Base-by-base conservation (phyloP, 495 filamentous ascomycete species). In the Penicillium parvum region DNA sequence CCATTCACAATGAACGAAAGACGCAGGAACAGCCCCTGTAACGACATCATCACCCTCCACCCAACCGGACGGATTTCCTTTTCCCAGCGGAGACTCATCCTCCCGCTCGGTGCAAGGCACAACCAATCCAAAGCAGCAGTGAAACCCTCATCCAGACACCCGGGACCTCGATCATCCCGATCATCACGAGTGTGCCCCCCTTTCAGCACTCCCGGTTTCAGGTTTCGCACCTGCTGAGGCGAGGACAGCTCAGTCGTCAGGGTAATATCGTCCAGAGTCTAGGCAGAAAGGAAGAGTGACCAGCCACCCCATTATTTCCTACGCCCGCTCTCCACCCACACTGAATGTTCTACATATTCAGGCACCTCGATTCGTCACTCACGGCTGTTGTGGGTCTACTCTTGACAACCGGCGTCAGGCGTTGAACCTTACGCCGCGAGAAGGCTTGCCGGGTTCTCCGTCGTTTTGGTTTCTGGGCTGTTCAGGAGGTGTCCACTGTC, bases 21-120 rank as follows among this genome's bases (percentile, higher is more conserved):
- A 44, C 36, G 43, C 49, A 57, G 53, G 39, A 57, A 53, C 40
- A n/a, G n/a, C 34, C 8, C 25, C 32, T 15, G 22, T 42, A 28
- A 37, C 43, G 25, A 45, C 40, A 55, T 55, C 52, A 46, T 42
- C 41, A 45, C n/a, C n/a, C n/a, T n/a, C n/a, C n/a, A n/a, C 43
- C 48, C 52, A 43, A 51, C 40, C 47, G 37, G 50, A 50, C 35
- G 43, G 38, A 40, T 36, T 42, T 45, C 32, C 41, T 37, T n/a
- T n/a, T 27, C 18, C 26, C 23, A 38, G 39, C 44, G 44, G 55
- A 45, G 43, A 47, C 50, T 33, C 34, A 37, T 51, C 51, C 55
- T 55, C 47, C 51, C 52, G 47, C 32, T 49, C 43, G 43, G 36
- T 47, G 38, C 47, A 41, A 17, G 19, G 10, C 18, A 21, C 9